Evolutionary conservation across 805 yeast genomes (phyloP).

Genomic region (Candida adriatica): DNA sequence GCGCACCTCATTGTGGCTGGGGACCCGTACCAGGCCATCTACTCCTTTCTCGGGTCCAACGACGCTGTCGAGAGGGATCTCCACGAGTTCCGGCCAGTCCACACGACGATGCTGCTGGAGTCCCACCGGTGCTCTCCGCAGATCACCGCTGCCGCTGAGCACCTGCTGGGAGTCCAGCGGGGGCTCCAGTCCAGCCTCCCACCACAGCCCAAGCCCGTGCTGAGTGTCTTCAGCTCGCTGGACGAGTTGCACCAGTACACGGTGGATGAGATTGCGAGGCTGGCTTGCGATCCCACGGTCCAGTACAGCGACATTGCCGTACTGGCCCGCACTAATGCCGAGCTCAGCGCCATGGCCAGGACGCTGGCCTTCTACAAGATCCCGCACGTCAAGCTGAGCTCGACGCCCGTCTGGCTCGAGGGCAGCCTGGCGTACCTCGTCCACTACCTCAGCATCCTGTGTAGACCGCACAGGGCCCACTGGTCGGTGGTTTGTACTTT

Average conservation of each 20-base stretch:
- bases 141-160: constrained; percentile 38
- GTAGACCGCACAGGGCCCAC: constrained; percentile 23
- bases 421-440: constrained; percentile 36
- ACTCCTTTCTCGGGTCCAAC: constrained; percentile 55
- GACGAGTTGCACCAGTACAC: constrained; percentile 38
- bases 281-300: constrained; percentile 37
- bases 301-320: constrained; percentile 45
- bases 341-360: constrained; percentile 33
- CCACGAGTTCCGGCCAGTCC: constrained; percentile 8
- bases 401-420: constrained; percentile 46
- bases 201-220: constrained; percentile 12
- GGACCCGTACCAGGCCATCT: constrained; percentile 65
- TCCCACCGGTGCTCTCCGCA: constrained; percentile 60
- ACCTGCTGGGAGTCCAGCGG: constrained; percentile 6
- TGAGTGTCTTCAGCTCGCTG: constrained; percentile 21
- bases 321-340: constrained; percentile 45
- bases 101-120: constrained; percentile 34
- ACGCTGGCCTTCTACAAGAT: constrained; percentile 35
- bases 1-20: constrained; percentile 64
- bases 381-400: constrained; percentile 35
- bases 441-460: constrained; percentile 39
- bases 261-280: constrained; percentile 35
- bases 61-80: constrained; percentile 27
- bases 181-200: constrained; percentile 1
- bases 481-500: constrained; percentile 25